phyloP scores from a whole-genome alignment of 2,329 filamentous ascomycete genomes.

The Venturiaceae sp. region DNA sequence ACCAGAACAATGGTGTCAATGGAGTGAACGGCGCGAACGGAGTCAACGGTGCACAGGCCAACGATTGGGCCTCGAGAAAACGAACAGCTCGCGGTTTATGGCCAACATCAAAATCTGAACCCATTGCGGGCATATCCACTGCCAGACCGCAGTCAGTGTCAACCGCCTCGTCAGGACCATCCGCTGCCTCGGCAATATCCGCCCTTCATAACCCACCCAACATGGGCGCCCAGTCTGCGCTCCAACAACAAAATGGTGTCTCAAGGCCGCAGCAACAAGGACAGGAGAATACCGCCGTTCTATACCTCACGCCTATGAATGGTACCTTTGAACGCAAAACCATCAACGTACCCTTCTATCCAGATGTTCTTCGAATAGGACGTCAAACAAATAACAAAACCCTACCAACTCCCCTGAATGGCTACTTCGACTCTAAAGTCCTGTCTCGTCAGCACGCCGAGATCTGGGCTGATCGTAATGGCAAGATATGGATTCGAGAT shows the following conservation, averaged over 20 bases:
- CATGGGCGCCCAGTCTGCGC: constrained; percentile 59
- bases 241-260: constrained; percentile 47
- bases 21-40: constrained; percentile 40
- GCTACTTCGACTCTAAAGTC: constrained; percentile 97
- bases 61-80: constrained; percentile 35
- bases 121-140: constrained; percentile 52
- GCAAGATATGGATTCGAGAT: constrained; percentile 92
- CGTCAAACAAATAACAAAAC: constrained; percentile 97
- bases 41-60: constrained; percentile 45
- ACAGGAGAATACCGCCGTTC: constrained; percentile 58
- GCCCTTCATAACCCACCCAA: constrained; percentile 53
- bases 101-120: constrained; percentile 56
- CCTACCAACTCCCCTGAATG: constrained; percentile 79
- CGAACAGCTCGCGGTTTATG: constrained; percentile 45
- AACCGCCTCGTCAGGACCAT: constrained; percentile 46
- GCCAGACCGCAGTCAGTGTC: constrained; percentile 53
- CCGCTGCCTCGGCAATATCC: constrained; percentile 52
- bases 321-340: constrained; percentile 96
- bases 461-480: constrained; percentile 76
- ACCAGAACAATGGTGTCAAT: constrained; percentile 52
- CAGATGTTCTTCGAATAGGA: constrained; percentile 90
- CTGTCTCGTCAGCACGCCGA: constrained; percentile 93
- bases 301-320: constrained; percentile 84
- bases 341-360: constrained; percentile 83
- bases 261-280: constrained; percentile 31